Conservation (phyloP, 371 early-diverging fungal species). For the Smittium culicis region DNA sequence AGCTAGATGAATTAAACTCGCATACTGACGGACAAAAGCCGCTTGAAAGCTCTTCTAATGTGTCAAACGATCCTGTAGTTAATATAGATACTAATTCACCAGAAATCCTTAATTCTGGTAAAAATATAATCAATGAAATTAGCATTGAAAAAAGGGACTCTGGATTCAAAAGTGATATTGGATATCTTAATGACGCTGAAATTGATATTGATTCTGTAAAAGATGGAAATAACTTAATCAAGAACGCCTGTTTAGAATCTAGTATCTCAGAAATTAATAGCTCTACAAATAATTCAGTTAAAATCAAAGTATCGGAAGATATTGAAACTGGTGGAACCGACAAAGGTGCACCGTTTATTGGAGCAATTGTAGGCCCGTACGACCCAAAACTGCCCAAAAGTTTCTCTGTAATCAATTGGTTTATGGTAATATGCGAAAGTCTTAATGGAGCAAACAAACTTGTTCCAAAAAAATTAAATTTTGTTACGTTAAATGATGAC, state of each 20-base stretch:
- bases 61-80: neutral
- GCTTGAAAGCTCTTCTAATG: constrained; percentile 10
- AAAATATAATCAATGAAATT: neutral
- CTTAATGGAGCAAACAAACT: constrained; percentile 33
- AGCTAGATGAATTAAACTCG: constrained; percentile 12
- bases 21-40: neutral
- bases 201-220: neutral
- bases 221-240: neutral
- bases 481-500: constrained; percentile 40
- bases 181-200: neutral
- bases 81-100: constrained; percentile 14
- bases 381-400: constrained; percentile 65
- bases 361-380: constrained; percentile 81
- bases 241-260: too few relatives aligned
- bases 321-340: neutral
- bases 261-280: neutral
- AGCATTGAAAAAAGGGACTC: neutral
- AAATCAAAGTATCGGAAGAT: neutral
- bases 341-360: constrained; percentile 60
- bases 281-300: neutral
- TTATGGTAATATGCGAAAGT: constrained; percentile 38
- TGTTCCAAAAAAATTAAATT: constrained; percentile 43
- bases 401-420: constrained; percentile 71
- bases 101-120: neutral
- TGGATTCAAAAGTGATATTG: neutral